Base-by-base conservation (phyloP, 2,329 filamentous ascomycete species). In the Fusarium austroafricanum region DNA sequence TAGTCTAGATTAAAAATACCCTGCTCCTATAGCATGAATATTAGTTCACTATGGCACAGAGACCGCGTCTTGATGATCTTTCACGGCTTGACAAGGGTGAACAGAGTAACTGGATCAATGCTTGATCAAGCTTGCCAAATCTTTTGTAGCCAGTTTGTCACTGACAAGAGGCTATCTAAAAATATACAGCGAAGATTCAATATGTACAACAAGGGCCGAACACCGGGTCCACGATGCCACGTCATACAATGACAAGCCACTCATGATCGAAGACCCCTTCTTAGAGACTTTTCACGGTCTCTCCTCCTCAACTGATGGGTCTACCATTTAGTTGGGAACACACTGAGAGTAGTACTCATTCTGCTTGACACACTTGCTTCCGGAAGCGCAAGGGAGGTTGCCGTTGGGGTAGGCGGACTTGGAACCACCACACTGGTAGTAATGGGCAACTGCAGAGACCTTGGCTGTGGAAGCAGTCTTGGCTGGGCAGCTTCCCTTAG, bases 271-370 rank as follows among this genome's bases (percentile, higher is more conserved):
- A 43, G 44, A 45, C 29, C 46, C 56, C 47, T 51, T 45, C 29
- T 10, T 3, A 23, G 37, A 46, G 31, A 55, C 39, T 17, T 33
- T 50, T 28, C 12, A 58, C 23, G 10, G 33, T 38, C 44, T 42
- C 38, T 29, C 18, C 33, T 12, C 17, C 33, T 11, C 33, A 47
- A 52, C 14, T n/a, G 6, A 39, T 47, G 46, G 45, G 33, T 64
- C 53, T 45, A 49, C 65, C 58, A 45, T 26, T 69, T 70, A 72
- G 65, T 71, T 72, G 47, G 71, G 71, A 11, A 65, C 3, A 20
- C 71, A 73, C 63, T 73, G 71, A 7, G 69, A 71, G 67, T 73
- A 73, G 43, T 55, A 73, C 46, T 72, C 69, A 56, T 72, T 73
- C 38, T 51, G 47, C 67, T 64, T 69, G 46, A 71, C 62, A 55